Percentiles rank a stretch among this genome's conserved stretches.
These are phyloP conservation scores for Penicillium riverlandense DNA, from an alignment of 495 filamentous ascomycete species.

Conservation along the genomic window DNA sequence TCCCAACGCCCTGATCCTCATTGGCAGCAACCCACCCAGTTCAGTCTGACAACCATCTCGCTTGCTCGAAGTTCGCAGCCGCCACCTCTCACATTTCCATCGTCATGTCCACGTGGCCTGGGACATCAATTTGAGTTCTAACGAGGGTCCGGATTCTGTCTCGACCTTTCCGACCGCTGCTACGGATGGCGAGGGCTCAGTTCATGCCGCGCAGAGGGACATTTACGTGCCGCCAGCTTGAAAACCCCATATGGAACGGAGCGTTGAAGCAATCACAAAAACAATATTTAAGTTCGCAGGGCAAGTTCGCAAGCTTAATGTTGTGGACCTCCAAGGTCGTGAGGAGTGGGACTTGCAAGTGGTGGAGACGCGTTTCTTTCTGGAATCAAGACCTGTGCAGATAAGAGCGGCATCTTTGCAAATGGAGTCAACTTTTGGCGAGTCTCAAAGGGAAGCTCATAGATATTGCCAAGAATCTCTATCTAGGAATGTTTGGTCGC, in stretches of 20 bases:
- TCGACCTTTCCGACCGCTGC: background rate
- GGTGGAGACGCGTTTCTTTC: conserved; percentile 16
- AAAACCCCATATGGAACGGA: too few species aligned
- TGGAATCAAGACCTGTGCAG: conserved; percentile 16
- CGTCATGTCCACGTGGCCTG: conserved; percentile 16
- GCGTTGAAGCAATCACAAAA: conserved; percentile 11
- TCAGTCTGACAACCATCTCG: conserved; percentile 3
- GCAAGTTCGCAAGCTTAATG: conserved; percentile 16
- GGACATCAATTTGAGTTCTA: conserved; percentile 13
- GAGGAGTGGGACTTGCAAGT: conserved; percentile 5
- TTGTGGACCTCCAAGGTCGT: conserved; percentile 11
- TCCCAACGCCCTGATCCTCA: conserved; percentile 9
- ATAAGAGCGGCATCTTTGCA: conserved; percentile 10
- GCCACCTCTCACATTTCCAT: conserved; percentile 8
- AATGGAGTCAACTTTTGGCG: conserved; percentile 5
- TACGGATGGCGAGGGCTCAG: background rate
- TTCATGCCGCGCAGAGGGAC: background rate
- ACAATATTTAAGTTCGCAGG: conserved; percentile 14
- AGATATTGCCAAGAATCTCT: too few species aligned
- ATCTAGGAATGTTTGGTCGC: too few species aligned
- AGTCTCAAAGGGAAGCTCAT: background rate
- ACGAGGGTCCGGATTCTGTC: background rate
- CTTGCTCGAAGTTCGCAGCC: conserved; percentile 12
- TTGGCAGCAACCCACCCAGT: conserved; percentile 13
- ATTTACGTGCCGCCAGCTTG: conserved; percentile 7